A percentile compares a stretch with the other conserved stretches of the same genome.
These are phyloP conservation scores for Phytophthora sojae DNA, from an alignment of 352 stramenopile genomes.

Conservation along the genomic window DNA sequence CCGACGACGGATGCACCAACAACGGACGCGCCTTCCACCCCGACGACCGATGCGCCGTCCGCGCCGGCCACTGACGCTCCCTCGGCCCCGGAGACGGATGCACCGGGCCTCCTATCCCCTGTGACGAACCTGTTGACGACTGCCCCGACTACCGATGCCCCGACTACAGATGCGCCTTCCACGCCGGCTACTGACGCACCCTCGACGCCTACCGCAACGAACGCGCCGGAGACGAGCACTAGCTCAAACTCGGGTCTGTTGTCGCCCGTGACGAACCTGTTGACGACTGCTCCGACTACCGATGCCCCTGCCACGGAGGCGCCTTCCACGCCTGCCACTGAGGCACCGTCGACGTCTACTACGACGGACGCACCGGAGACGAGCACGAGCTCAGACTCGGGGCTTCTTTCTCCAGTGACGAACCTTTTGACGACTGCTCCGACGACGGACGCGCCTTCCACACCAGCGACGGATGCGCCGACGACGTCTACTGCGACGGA, in stretches of 20 bases:
- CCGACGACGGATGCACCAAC: background rate
- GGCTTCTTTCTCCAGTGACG: conserved; percentile 18
- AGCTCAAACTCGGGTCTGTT: conserved; percentile 4
- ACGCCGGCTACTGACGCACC: too few relatives aligned
- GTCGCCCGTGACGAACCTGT: conserved; percentile 25
- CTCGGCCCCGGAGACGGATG: too few relatives aligned
- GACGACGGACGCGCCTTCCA: background rate
- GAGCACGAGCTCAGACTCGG: background rate
- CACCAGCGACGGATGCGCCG: conserved; percentile 1
- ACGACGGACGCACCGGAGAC: background rate
- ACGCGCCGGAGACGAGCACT: conserved; percentile 7
- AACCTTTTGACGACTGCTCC: conserved; percentile 19
- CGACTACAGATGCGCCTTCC: too few relatives aligned
- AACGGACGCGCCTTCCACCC: conserved; percentile 12
- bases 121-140: conserved; percentile 23
- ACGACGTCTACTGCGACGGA: conserved; percentile 6
- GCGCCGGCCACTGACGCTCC: background rate
- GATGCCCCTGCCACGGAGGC: conserved; percentile 5
- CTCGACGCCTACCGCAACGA: too few relatives aligned
- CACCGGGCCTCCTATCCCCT: conserved; percentile 12
- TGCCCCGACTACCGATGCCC: conserved; percentile 1
- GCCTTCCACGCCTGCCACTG: conserved; percentile 4
- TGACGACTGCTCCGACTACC: conserved; percentile 34
- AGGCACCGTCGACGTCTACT: too few relatives aligned
- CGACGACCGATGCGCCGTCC: conserved; percentile 5